A percentile compares a stretch with the other conserved stretches of the same genome.
phyloP scores from a whole-genome alignment of 192 early-diverging fungal species.

The Kickxella alabastrina region DNA sequence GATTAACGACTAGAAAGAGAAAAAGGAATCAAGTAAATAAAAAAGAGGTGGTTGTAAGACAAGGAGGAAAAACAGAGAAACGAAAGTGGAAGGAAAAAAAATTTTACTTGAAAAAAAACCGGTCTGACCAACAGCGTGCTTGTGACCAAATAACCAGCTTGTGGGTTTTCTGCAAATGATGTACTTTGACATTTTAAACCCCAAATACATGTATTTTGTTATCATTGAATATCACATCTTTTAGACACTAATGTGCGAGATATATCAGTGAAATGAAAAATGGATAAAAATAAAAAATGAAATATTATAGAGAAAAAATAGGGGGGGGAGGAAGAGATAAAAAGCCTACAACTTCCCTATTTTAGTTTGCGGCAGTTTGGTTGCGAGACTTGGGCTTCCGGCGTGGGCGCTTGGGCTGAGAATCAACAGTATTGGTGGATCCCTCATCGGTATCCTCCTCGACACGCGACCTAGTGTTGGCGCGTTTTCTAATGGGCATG shows the following conservation, averaged over 20 bases:
- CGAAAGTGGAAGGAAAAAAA: too few relatives aligned
- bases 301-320: background rate
- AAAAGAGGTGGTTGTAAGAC: too few relatives aligned
- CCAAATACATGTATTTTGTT: background rate
- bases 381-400: slow-evolving; percentile 42
- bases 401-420: slow-evolving; percentile 34
- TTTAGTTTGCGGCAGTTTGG: too few relatives aligned
- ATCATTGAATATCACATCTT: background rate
- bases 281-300: background rate
- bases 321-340: background rate
- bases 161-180: too few relatives aligned
- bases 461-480: slow-evolving; percentile 23
- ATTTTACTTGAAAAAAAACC: too few relatives aligned
- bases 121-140: too few relatives aligned
- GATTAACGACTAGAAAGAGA: background rate
- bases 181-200: too few relatives aligned
- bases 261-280: too few relatives aligned
- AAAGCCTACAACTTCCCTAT: slow-evolving; percentile 3
- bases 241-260: too few relatives aligned
- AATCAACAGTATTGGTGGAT: slow-evolving; percentile 20
- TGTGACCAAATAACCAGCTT: too few relatives aligned
- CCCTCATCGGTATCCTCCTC: slow-evolving; percentile 37
- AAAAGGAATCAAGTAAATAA: background rate
- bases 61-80: too few relatives aligned
- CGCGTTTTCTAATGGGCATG: slow-evolving; percentile 29